phyloP scores from a whole-genome alignment of 768 basidiomycete species.

The Tylopilus sp. region DNA sequence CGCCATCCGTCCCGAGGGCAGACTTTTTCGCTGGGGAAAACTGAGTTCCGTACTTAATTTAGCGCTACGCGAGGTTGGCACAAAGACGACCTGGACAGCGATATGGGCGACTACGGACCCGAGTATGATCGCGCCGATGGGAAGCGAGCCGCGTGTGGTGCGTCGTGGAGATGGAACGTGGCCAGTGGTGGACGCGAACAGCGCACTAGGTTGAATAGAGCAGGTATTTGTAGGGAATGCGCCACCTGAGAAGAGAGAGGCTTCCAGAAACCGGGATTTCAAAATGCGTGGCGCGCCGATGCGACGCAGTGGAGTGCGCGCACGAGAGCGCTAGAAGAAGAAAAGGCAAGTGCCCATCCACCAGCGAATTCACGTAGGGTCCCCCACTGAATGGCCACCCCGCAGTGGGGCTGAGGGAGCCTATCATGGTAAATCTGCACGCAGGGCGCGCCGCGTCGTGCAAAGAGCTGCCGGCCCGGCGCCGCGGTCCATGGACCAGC shows the following conservation, averaged over 20 bases:
- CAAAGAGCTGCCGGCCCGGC: conserved; percentile 14
- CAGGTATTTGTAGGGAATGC: background rate
- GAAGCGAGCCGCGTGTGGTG: conserved; percentile 6
- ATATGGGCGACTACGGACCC: conserved; percentile 9
- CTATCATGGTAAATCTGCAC: conserved; percentile 19
- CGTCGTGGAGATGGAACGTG: background rate
- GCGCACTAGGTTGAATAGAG: background rate
- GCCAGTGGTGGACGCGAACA: background rate
- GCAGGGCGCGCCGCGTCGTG: background rate
- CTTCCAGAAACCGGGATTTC: background rate
- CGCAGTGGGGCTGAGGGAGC: conserved; percentile 18
- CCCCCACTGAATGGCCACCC: no score
- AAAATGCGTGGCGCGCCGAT: background rate
- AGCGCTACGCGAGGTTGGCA: background rate
- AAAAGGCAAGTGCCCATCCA: background rate
- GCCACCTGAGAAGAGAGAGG: background rate
- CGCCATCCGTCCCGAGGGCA: conserved; percentile 13
- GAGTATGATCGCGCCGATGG: conserved; percentile 9
- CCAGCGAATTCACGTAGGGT: background rate
- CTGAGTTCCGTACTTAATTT: conserved; percentile 1
- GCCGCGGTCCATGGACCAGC: conserved; percentile 26
- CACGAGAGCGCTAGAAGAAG: background rate
- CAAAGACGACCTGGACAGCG: background rate
- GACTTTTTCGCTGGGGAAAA: conserved; percentile 3
- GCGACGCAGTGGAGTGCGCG: background rate